Evolutionary conservation across 139 green algal genomes (phyloP).

Genomic region (Astrephomene gubernaculifera): DNA sequence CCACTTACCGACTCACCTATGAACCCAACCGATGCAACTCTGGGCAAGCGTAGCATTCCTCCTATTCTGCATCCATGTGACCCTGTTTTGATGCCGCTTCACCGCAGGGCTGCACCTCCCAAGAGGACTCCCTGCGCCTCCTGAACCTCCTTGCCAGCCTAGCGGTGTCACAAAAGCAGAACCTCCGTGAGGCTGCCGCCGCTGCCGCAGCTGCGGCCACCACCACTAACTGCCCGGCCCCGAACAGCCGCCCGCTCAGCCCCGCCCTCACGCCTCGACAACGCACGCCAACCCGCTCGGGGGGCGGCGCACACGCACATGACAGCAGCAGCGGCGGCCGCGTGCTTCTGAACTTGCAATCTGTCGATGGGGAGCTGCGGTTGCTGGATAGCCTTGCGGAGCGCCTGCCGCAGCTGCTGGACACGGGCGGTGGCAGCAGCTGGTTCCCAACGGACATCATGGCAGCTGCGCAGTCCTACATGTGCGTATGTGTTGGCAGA

Average conservation of each 20-base stretch:
- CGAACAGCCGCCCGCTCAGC: background rate
- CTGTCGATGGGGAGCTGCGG: constrained; percentile 6
- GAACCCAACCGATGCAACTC: no score
- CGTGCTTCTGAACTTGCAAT: background rate
- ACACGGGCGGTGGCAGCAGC: constrained; percentile 8
- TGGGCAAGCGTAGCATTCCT: no score
- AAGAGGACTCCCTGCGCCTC: constrained; percentile 1
- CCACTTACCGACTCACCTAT: no score
- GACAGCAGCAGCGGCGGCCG: background rate
- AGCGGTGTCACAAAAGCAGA: background rate
- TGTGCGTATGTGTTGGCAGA: no score
- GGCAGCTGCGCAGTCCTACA: background rate
- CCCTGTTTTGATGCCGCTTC: no score
- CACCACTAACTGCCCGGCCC: background rate
- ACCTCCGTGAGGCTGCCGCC: background rate
- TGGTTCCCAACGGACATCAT: constrained; percentile 27
- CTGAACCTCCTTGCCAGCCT: background rate
- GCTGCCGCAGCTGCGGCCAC: background rate
- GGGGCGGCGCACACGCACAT: background rate
- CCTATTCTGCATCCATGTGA: no score
- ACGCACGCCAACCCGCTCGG: background rate
- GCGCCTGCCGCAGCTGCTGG: constrained; percentile 19
- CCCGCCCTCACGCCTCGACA: constrained; percentile 15
- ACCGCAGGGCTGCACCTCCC: constrained; percentile 3
- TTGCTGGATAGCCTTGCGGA: constrained; percentile 24